Base-by-base conservation (phyloP, 768 basidiomycete species). In the Mycena metata region DNA sequence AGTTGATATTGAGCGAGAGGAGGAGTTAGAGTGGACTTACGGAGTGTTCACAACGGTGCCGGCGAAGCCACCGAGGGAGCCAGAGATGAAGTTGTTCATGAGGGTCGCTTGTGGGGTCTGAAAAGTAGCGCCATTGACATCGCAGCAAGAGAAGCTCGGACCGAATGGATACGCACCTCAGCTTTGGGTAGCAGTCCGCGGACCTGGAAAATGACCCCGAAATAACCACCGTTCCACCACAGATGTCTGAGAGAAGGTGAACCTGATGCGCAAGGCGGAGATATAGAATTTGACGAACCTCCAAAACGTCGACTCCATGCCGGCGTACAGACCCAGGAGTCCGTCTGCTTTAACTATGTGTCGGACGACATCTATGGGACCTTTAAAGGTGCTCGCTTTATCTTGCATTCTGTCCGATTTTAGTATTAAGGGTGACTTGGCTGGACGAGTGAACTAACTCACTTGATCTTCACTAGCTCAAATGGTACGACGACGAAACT, bases 261-360 rank as follows among this genome's bases (percentile, higher is more conserved):
- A 58, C 65, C 33, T 45, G 73, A 35, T 63, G 30, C 3, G 30
- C n/a, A 49, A 21, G 33, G 36, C 1, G 19, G 54, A 33, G 16
- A 47, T 33, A 52, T 46, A 51, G n/a, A 49, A 59, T 23, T n/a
- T n/a, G 51, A 45, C 81, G 41, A 62, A 94, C 94, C 96, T 88
- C 97, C 97, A 98, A 82, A 98, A 97, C 2, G 97, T 99, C 15
- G 95, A 89, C 77, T 99, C 98, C 93, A 99, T 96, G 41, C 98
- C 96, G 24, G 89, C 89, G 76, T 98, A 98, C 26, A 98, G 80
- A 21, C 95, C 96, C 0, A 98, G 80, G 5, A 93, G 56, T 33
- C 97, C 97, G 39, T 95, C 90, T 66, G 90, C 91, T 73, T 78
- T 85, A 54, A 98, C 78, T 33, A 96, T 84, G 72, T 94, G 90